phyloP scores from a whole-genome alignment of 1,284 basidiomycete species.

The Leccinum variabile region DNA sequence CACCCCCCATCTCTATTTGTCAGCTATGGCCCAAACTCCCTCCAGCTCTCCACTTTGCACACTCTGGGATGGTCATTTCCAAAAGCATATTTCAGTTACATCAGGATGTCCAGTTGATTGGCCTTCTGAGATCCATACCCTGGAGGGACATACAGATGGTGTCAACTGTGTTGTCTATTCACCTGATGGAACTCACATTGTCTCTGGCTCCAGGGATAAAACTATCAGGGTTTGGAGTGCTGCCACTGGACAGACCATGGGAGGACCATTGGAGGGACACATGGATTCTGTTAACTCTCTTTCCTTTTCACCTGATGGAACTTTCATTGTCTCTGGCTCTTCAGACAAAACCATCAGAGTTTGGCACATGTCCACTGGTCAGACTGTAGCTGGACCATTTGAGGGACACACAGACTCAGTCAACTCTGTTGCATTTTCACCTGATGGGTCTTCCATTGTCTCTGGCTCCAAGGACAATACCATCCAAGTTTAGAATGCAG shows the following conservation, averaged over 20 bases:
- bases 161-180: neutral
- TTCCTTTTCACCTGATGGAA: neutral
- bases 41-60: neutral
- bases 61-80: neutral
- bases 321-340: neutral
- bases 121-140: neutral
- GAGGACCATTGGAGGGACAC: neutral
- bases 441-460: neutral
- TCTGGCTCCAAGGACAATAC: neutral
- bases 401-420: neutral
- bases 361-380: neutral
- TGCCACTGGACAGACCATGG: neutral
- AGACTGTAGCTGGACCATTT: neutral
- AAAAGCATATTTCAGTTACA: neutral
- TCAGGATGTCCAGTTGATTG: neutral
- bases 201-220: neutral
- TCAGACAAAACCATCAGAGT: neutral
- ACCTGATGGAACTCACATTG: neutral
- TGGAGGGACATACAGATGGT: neutral
- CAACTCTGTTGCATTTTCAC: neutral
- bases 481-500: neutral
- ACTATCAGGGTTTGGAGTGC: neutral
- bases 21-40: neutral
- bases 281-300: neutral
- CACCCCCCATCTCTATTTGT: neutral